A percentile compares a stretch with the other conserved stretches of the same genome.
These are phyloP conservation scores for Eucalyptus sideroxylon DNA, from an alignment of 345 rosid genomes.

Conservation along the genomic window DNA sequence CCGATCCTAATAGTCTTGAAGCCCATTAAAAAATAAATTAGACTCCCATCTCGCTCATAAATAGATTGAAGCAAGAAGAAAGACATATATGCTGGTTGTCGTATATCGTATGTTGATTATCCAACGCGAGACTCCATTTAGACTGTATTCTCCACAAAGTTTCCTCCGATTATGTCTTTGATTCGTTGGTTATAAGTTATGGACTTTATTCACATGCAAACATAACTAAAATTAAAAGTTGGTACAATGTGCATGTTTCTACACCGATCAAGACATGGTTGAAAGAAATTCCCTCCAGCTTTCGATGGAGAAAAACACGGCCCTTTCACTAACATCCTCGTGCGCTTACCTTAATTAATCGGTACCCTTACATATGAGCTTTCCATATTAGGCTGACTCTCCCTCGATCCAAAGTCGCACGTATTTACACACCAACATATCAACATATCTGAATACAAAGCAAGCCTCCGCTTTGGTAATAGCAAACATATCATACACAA, in stretches of 20 bases:
- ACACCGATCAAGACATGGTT: background rate
- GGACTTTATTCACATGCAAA: background rate
- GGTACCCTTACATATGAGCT: background rate
- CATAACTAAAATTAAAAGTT: background rate
- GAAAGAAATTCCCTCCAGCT: background rate
- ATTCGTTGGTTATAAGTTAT: background rate
- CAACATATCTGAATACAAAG: background rate
- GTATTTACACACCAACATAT: background rate
- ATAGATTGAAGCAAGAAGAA: background rate
- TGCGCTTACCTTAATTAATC: background rate
- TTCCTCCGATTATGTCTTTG: background rate
- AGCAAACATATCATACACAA: background rate
- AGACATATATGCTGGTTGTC: background rate
- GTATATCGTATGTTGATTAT: background rate
- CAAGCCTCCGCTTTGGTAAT: background rate
- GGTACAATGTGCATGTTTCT: background rate
- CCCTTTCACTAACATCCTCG: background rate
- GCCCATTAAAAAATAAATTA: background rate
- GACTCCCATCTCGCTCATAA: background rate
- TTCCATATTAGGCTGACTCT: background rate
- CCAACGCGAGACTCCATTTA: background rate
- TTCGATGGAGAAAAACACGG: background rate
- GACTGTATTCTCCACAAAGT: background rate
- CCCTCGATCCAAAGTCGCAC: background rate
- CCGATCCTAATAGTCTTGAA: background rate